Evolutionary conservation across 164 flowering plant species (phyloP), one percentile per base, ranked within the genome.

Genomic region (Akebia trifoliata): DNA sequence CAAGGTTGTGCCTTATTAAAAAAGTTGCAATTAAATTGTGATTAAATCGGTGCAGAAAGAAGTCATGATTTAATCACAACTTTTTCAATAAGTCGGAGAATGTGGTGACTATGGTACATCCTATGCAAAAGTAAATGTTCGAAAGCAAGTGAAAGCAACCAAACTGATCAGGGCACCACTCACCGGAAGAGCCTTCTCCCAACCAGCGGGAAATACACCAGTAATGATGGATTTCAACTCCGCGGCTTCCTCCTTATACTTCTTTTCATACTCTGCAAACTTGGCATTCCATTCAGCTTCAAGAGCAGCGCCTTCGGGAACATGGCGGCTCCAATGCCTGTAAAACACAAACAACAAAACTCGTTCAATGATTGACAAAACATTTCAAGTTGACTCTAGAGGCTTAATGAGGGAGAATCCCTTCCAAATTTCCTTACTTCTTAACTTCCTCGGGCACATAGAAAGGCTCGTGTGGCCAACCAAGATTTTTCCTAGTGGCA

Each of bases 141-240:
- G n/a, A n/a, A n/a, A n/a, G n/a, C n/a, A 22, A 50, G 22, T 9
- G 4, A 6, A 32, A 48, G 34, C 9, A 21, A 46, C 4, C 10
- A 20, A 42, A 3, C 15, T 2, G 14, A 22, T 32, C 7, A 9
- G 18, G 20, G 17, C 32, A 46, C 20, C 24, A 79, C 91, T 82
- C 40, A 93, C 98, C 1, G 98, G 98, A 67, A 93, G 94, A 61
- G 98, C 94, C 72, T 90, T 85, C 68, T 90, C 99, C 99, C 99
- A 90, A 32, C 92, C 96, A 66, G 87, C 77, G 40, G 97, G 96
- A 6, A 87, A 56, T 70, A 81, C 80, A 57, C 97, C 97, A 22
- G 42, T 64, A 52, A 77, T 74, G 61, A 90, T 65, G 48, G 86
- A 76, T 63, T 85, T 87, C 50, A 93, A 57, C 54, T 85, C 98